Evolutionary conservation across 306 rosid species (phyloP).

Genomic region (Lotus japonicus): DNA sequence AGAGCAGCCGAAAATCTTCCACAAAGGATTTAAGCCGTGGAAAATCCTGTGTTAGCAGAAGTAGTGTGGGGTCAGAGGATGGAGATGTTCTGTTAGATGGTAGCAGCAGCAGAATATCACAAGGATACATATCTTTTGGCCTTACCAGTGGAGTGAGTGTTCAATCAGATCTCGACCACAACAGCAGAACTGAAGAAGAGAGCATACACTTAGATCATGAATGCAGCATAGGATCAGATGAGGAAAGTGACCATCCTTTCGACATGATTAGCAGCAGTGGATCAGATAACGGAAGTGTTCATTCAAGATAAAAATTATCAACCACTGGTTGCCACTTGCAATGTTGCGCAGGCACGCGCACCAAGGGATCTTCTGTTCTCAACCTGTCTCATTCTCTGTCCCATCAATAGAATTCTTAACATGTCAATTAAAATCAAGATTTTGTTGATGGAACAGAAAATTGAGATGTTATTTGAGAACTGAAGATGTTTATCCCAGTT

Average conservation of each 20-base stretch:
- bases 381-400: no score
- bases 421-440: no score
- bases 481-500: background rate
- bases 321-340: background rate
- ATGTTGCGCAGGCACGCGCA: no score
- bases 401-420: no score
- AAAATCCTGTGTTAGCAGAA: background rate
- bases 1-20: conserved; percentile 25
- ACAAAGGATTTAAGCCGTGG: background rate
- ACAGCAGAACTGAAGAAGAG: background rate
- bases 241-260: conserved; percentile 9
- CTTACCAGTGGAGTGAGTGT: conserved; percentile 10
- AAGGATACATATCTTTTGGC: no score
- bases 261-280: conserved; percentile 9
- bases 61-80: conserved; percentile 3
- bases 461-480: no score
- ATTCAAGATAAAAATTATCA: background rate
- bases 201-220: conserved; percentile 1
- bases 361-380: no score
- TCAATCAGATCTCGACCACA: background rate
- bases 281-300: conserved; percentile 12
- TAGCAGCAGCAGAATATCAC: no score
- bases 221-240: conserved; percentile 23
- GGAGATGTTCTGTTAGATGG: background rate
- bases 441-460: no score